phyloP scores from a whole-genome alignment of 208 protist genomes.

The Crithidia sp. region DNA sequence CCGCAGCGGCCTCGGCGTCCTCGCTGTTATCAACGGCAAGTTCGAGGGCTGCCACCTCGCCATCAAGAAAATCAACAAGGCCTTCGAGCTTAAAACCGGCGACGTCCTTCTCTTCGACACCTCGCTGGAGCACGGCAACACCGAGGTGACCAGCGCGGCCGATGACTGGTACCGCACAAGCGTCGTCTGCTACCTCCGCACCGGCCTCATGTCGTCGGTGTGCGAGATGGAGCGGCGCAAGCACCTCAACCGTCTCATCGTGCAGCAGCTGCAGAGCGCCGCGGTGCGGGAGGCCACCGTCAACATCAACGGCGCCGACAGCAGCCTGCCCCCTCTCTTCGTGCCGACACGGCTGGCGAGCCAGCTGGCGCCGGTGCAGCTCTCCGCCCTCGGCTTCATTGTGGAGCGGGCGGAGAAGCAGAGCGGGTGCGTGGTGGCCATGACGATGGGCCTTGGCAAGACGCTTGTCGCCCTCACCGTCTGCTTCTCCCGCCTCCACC shows the following conservation, averaged over 20 bases:
- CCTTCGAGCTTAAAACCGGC: conserved; percentile 74
- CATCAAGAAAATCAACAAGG: conserved; percentile 72
- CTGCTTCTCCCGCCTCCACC: conserved; percentile 73
- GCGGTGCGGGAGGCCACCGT: conserved; percentile 40
- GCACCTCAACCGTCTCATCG: conserved; percentile 53
- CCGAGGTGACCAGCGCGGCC: conserved; percentile 62
- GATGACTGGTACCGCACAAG: conserved; percentile 70
- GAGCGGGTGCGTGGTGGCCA: conserved; percentile 80
- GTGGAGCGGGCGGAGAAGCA: conserved; percentile 53
- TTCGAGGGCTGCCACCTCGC: conserved; percentile 91
- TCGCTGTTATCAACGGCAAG: conserved; percentile 84
- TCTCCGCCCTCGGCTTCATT: conserved; percentile 79
- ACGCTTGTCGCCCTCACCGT: conserved; percentile 83
- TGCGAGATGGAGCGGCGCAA: conserved; percentile 81
- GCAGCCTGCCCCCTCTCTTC: conserved; percentile 60
- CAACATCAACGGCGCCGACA: conserved; percentile 73
- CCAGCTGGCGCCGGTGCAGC: conserved; percentile 69
- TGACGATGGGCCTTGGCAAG: conserved; percentile 93
- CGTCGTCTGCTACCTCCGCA: conserved; percentile 89
- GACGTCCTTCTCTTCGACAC: conserved; percentile 93
- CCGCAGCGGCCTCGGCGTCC: conserved; percentile 69
- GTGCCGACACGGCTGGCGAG: conserved; percentile 54
- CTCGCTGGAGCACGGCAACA: conserved; percentile 90
- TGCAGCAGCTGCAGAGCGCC: conserved; percentile 33
- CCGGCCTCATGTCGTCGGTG: conserved; percentile 71